Evolutionary conservation across 179 eudicot species (phyloP).

Genomic region (Heliamphora pulchella): DNA sequence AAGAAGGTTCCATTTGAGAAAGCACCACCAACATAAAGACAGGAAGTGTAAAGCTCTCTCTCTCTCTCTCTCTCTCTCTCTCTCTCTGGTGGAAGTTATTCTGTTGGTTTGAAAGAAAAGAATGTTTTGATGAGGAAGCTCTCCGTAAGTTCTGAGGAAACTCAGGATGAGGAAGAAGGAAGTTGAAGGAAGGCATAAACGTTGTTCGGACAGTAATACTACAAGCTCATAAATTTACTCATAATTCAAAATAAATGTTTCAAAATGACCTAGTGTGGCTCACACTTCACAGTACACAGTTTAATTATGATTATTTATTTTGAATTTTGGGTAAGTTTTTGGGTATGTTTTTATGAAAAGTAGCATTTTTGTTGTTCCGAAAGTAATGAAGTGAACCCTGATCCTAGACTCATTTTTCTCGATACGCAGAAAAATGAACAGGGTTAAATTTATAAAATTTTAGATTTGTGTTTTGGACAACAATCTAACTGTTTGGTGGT

Average conservation of each 20-base stretch:
- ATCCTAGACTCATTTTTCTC: not conserved
- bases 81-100: not conserved
- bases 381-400: conserved; percentile 13
- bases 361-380: not conserved
- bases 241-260: too few species aligned
- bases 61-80: conserved; percentile 16
- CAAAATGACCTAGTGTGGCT: too few species aligned
- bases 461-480: not conserved
- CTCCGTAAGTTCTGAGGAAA: not conserved
- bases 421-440: not conserved
- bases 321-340: too few species aligned
- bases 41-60: conserved; percentile 7
- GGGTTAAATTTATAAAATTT: not conserved
- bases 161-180: conserved; percentile 11
- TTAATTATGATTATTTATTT: too few species aligned
- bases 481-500: too few species aligned
- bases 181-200: conserved; percentile 36
- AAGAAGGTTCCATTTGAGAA: conserved; percentile 21
- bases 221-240: too few species aligned
- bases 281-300: too few species aligned
- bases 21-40: conserved; percentile 8
- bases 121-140: conserved; percentile 31
- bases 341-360: too few species aligned
- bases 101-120: conserved; percentile 21
- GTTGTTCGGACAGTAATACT: not conserved